Conservation (phyloP, 2,329 filamentous ascomycete genomes). For the Orbilia javanica region DNA sequence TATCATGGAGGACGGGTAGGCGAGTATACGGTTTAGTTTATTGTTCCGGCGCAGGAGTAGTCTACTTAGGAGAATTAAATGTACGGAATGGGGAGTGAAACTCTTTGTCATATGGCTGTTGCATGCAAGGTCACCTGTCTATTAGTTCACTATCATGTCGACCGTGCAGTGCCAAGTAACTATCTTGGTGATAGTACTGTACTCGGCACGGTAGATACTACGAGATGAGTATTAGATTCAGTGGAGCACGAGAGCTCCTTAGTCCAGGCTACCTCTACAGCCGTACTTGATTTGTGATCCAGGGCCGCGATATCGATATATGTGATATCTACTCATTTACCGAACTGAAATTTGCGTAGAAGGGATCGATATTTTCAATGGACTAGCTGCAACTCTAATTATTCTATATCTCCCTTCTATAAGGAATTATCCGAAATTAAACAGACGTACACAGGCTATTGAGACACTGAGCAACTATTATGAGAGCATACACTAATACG, state of each 20-base stretch:
- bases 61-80: background rate
- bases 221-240: background rate
- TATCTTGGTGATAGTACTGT: background rate
- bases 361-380: background rate
- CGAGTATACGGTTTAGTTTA: background rate
- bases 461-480: no score
- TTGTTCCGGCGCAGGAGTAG: background rate
- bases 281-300: background rate
- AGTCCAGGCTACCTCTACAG: background rate
- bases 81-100: background rate
- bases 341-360: background rate
- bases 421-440: background rate
- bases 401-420: background rate
- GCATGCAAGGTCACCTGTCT: constrained; percentile 8
- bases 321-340: background rate
- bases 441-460: background rate
- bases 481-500: no score
- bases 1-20: background rate
- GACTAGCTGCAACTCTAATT: background rate
- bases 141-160: background rate
- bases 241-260: background rate
- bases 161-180: constrained; percentile 21
- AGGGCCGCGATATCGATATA: background rate
- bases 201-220: background rate
- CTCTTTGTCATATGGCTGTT: background rate